Evolutionary conservation across 2,329 filamentous ascomycete species (phyloP).

Genomic region (Aspergillus phoenicis): DNA sequence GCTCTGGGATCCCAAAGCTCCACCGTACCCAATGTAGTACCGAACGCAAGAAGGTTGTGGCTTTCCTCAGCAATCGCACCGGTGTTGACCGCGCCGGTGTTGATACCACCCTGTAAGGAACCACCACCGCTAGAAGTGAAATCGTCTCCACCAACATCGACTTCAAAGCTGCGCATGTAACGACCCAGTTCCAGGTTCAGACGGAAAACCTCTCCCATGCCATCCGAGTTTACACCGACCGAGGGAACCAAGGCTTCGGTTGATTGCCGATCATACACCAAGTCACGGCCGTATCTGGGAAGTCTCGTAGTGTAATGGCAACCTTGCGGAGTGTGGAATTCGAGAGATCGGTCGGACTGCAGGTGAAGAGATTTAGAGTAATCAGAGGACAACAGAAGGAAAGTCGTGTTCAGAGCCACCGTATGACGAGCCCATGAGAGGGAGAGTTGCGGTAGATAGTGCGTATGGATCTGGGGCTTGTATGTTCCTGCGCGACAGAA

Average conservation of each 20-base stretch:
- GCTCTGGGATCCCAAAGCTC: constrained; percentile 95
- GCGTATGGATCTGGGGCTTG: constrained; percentile 88
- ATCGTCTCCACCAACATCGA: constrained; percentile 87
- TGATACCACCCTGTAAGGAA: constrained; percentile 82
- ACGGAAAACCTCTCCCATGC: constrained; percentile 87
- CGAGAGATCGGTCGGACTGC: constrained; percentile 85
- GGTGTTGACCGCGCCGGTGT: constrained; percentile 82
- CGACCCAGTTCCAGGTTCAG: constrained; percentile 88
- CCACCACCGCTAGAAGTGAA: constrained; percentile 65
- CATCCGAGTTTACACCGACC: constrained; percentile 82
- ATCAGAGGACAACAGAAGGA: constrained; percentile 83
- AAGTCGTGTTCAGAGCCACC: constrained; percentile 85
- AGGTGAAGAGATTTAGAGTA: constrained; percentile 94
- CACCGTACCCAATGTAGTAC: constrained; percentile 90
- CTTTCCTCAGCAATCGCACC: constrained; percentile 84
- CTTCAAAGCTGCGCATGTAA: constrained; percentile 91
- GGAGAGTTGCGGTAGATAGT: constrained; percentile 88
- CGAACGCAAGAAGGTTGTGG: constrained; percentile 89
- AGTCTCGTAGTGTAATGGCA: constrained; percentile 88
- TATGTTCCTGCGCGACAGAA: constrained; percentile 55
- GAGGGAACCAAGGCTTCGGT: constrained; percentile 85
- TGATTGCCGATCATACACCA: constrained; percentile 78
- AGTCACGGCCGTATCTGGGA: constrained; percentile 86
- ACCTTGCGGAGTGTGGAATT: constrained; percentile 88
- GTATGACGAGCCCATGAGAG: constrained; percentile 95